Evolutionary conservation across 1,139 yeast species (phyloP), one percentile per base, ranked within the genome.

Genomic region (Petasospora rhodanensis): DNA sequence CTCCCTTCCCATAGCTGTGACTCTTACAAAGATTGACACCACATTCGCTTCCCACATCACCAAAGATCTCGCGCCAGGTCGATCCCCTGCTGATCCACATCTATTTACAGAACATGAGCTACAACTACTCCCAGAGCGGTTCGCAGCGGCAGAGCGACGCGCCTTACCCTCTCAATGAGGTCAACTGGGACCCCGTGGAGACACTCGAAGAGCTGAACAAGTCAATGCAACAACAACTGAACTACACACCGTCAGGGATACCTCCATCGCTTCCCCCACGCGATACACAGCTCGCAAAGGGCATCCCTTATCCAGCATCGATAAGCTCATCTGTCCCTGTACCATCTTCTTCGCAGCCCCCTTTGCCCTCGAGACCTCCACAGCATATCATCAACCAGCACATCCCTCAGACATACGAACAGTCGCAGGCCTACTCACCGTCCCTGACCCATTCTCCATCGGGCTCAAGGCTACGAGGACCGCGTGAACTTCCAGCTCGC

Each of bases 351-450:
- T n/a, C n/a, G n/a, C n/a, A n/a, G 2, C 51, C 49, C 2, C 46
- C 49, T 7, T 26, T 47, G 6, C 51, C 51, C 3, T 29, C 41
- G 5, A 34, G 48, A 15, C 51, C 52, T 1, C 47, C 46, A 2
- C 49, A 48, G 28, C 34, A 38, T 15, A 38, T 46, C 8, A 36
- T 42, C 6, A 41, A 46, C 17, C 48, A 42, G 12, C 42, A 41
- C 19, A 34, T 35, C n/a, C 17, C 19, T 21, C 24, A 18, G 16
- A 6, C 35, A n/a, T n/a, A n/a, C n/a, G n/a, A n/a, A n/a, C n/a
- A n/a, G n/a, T n/a, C 7, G 17, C 26, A 13, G 7, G n/a, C 7
- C 17, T n/a, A 13, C 8, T 16, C 23, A 26, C 30, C 26, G 4
- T n/a, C n/a, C n/a, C 13, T 29, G 15, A n/a, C 31, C 8, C 26